A percentile compares a stretch with the other conserved stretches of the same genome.
Conservation (phyloP, 2,329 filamentous ascomycete genomes). For the Colletotrichum karsti region DNA sequence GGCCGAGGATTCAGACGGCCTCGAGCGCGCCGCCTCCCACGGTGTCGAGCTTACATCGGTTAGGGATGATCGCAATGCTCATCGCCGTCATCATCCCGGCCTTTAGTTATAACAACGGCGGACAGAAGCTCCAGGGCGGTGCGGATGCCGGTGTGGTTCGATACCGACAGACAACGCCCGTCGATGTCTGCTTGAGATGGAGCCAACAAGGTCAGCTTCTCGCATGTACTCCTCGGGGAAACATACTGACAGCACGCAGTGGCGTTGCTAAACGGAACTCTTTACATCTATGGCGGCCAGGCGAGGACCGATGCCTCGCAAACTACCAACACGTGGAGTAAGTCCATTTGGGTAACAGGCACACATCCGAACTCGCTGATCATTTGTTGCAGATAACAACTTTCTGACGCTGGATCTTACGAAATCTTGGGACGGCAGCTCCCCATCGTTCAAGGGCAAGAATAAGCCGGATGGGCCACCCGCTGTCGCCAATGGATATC, state of each 20-base stretch:
- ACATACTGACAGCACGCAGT: constrained; percentile 43
- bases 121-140: constrained; percentile 47
- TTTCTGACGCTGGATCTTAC: constrained; percentile 78
- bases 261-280: constrained; percentile 76
- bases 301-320: constrained; percentile 67
- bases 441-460: constrained; percentile 69
- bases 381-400: constrained; percentile 65
- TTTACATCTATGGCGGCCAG: constrained; percentile 81
- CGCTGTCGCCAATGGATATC: constrained; percentile 75
- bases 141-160: constrained; percentile 57
- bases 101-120: constrained; percentile 52
- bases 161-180: constrained; percentile 33
- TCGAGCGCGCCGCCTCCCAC: constrained; percentile 52
- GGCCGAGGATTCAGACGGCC: constrained; percentile 52
- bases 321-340: constrained; percentile 74
- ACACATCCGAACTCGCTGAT: background rate
- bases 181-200: constrained; percentile 70
- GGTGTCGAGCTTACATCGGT: constrained; percentile 49
- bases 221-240: too few relatives aligned
- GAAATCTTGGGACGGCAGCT: constrained; percentile 73
- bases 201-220: constrained; percentile 64
- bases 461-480: constrained; percentile 74
- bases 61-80: constrained; percentile 57
- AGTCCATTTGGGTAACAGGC: constrained; percentile 32
- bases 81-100: constrained; percentile 60